Evolutionary conservation across 2,329 filamentous ascomycete species (phyloP).

Genomic region (Aspergillus vadensis): DNA sequence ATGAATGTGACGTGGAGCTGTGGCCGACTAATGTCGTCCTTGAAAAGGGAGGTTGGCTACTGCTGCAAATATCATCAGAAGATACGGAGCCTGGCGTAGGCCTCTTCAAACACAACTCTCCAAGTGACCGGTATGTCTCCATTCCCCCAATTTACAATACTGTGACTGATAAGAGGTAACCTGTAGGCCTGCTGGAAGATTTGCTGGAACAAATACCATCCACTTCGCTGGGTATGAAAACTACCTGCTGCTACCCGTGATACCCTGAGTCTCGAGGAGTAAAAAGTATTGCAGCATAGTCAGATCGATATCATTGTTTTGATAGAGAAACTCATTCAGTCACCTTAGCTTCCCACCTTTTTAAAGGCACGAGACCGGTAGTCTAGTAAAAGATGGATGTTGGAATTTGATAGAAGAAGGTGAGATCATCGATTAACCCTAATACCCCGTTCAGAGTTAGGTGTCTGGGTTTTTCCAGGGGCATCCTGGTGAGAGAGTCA

Average conservation of each 20-base stretch:
- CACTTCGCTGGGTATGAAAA: background rate
- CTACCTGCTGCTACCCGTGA: background rate
- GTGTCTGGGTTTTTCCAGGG: no score
- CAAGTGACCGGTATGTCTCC: background rate
- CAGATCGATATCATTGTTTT: no score
- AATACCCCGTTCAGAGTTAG: no score
- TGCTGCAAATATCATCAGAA: background rate
- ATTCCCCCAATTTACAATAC: background rate
- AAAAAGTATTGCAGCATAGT: no score
- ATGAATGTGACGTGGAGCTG: constrained; percentile 48
- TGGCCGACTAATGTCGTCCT: constrained; percentile 37
- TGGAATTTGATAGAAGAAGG: no score
- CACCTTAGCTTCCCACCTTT: no score
- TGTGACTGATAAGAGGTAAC: background rate
- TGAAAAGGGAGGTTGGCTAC: constrained; percentile 1
- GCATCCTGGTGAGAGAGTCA: no score
- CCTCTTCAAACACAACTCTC: background rate
- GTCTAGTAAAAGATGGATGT: no score
- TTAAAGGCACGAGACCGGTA: no score
- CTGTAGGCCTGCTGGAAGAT: background rate
- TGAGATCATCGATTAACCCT: no score
- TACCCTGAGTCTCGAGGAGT: no score
- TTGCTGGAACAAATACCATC: background rate
- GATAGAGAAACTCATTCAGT: no score
- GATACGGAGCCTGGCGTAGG: background rate